These are phyloP conservation scores for Tetragonia tetragonoides DNA, from an alignment of 148 eudicot genomes.

Conservation along the genomic window DNA sequence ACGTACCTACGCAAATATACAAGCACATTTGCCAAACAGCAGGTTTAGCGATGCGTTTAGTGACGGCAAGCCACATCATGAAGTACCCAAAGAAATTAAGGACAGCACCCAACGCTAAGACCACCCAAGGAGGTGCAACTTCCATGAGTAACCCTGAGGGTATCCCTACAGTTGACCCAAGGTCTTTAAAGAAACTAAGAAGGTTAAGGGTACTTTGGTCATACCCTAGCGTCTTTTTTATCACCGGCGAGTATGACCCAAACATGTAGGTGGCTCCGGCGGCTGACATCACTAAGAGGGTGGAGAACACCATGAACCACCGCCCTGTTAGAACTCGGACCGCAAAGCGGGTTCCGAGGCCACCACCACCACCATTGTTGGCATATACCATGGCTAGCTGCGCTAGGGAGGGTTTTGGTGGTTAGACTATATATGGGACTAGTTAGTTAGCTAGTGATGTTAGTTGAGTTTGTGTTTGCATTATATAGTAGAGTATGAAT, in stretches of 20 bases:
- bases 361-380: not conserved
- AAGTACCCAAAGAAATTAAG: slow-evolving; percentile 2
- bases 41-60: not conserved
- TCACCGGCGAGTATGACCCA: slow-evolving; percentile 34
- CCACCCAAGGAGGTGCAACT: slow-evolving; percentile 1
- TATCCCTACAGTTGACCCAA: not conserved
- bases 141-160: not conserved
- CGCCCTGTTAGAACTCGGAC: slow-evolving; percentile 28
- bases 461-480: too few species aligned
- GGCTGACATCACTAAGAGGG: slow-evolving; percentile 37
- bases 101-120: not conserved
- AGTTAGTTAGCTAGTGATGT: too few species aligned
- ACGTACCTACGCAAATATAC: slow-evolving; percentile 20
- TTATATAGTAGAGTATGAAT: too few species aligned
- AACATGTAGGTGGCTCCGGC: slow-evolving; percentile 51
- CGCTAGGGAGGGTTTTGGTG: too few species aligned
- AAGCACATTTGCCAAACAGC: not conserved
- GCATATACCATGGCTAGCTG: too few species aligned
- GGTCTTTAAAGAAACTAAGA: slow-evolving; percentile 1
- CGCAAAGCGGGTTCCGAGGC: not conserved
- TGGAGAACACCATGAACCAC: slow-evolving; percentile 52
- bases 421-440: too few species aligned
- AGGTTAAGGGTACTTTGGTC: not conserved
- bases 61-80: not conserved
- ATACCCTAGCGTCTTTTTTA: slow-evolving; percentile 18